Evolutionary conservation across 345 rosid species (phyloP), one percentile per base, ranked within the genome.

Genomic region (Rhodamnia argentea): DNA sequence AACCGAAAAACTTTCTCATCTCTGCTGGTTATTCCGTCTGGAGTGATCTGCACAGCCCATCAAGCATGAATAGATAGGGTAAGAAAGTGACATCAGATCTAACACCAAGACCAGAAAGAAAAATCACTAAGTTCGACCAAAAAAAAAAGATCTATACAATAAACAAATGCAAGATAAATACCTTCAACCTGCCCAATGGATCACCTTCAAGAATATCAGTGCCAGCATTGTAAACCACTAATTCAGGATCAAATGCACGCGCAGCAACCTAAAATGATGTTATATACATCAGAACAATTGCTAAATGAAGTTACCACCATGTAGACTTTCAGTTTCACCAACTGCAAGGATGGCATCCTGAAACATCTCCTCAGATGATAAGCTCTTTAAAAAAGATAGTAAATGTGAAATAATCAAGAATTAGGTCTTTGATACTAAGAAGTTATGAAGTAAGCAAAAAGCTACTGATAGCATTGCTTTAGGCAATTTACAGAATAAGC

Each of bases 201-300:
- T 97, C 99, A 84, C 99, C 99, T 84, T 97, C 97, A 53, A 97
- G 92, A 89, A 97, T 94, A 90, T 97, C 99, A 3, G 99, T 97
- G 44, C 99, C 99, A 75, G 99, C 99, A 91, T 97, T 97, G 92
- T 94, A 97, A 59, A 97, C 52, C 86, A 97, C 87, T 90, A 97
- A 87, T 89, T 96, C 97, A 60, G 98, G 98, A 86, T 91, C 90
- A 92, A 93, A 97, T 83, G 26, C 88, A n/a, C 18, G 86, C 11
- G 90, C 90, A 84, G 98, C 97, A 91, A 94, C 95, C 99, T 97
- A 90, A 88, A 59, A 40, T n/a, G 42, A 23, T 57, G 22, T 32
- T 6, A 32, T 70, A 37, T 42, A 70, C 26, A 37, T 70, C 78
- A 37, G 23, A 70, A 37, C 37, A 12, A 37, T 70, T 37, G 37